Evolutionary conservation across 2,329 filamentous ascomycete species (phyloP).

Genomic region (Diaporthe velutina): DNA sequence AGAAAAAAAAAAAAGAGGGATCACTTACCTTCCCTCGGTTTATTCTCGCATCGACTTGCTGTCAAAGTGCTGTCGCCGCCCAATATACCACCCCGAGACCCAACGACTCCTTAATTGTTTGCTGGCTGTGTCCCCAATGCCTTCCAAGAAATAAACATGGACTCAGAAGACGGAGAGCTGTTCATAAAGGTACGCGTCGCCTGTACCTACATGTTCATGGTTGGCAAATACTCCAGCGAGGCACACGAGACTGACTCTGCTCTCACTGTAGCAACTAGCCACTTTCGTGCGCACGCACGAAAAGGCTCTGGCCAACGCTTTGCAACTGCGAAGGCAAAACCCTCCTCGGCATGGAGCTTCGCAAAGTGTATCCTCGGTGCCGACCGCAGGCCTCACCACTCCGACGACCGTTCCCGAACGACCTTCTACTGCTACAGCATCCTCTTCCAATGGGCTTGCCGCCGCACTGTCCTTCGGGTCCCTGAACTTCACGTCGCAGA

Average conservation of each 20-base stretch:
- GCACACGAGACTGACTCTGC: constrained; percentile 46
- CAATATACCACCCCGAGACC: constrained; percentile 41
- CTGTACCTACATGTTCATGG: background rate
- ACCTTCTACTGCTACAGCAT: constrained; percentile 71
- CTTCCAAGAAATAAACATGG: constrained; percentile 73
- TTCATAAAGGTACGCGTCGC: constrained; percentile 80
- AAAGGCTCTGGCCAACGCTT: constrained; percentile 94
- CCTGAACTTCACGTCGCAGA: constrained; percentile 86
- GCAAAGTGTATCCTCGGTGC: constrained; percentile 72
- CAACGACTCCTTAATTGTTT: constrained; percentile 29
- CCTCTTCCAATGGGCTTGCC: constrained; percentile 81
- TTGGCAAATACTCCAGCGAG: background rate
- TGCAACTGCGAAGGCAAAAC: constrained; percentile 84
- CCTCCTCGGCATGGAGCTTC: constrained; percentile 77
- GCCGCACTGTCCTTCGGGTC: constrained; percentile 89
- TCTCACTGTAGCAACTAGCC: constrained; percentile 82
- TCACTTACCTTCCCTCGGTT: constrained; percentile 38
- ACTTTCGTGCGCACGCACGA: constrained; percentile 97
- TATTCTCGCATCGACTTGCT: constrained; percentile 13
- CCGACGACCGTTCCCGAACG: constrained; percentile 69
- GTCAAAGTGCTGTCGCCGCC: constrained; percentile 17
- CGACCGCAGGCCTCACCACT: constrained; percentile 58
- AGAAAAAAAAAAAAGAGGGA: constrained; percentile 20
- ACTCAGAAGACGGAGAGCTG: constrained; percentile 89
- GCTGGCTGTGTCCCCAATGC: constrained; percentile 55